These are phyloP conservation scores for Cafeteria roenbergensis DNA, from an alignment of 108 stramenopile genomes.

Conservation along the genomic window DNA sequence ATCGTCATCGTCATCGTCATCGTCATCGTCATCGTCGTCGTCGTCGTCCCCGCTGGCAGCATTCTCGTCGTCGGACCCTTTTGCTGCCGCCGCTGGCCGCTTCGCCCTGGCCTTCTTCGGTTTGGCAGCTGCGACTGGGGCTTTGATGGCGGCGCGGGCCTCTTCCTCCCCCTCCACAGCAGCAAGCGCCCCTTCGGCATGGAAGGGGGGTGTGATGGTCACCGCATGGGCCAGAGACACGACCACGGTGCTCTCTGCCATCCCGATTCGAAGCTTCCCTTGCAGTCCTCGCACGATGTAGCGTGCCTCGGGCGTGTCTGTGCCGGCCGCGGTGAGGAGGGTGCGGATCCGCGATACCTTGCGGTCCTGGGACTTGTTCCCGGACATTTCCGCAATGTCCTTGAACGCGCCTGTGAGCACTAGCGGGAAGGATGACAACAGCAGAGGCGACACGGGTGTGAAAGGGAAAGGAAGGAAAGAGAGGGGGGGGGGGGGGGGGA, in stretches of 20 bases:
- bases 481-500: too few relatives aligned
- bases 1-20: neutral
- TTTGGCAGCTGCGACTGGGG: constrained; percentile 12
- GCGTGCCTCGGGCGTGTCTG: constrained; percentile 61
- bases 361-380: constrained; percentile 65
- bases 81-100: neutral
- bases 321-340: constrained; percentile 54
- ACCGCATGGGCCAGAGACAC: constrained; percentile 79
- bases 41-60: constrained; percentile 27
- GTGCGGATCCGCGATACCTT: constrained; percentile 83
- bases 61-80: constrained; percentile 11
- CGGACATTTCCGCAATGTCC: constrained; percentile 54
- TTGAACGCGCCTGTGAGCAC: constrained; percentile 32
- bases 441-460: too few relatives aligned
- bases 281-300: constrained; percentile 94
- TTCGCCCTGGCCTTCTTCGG: constrained; percentile 14
- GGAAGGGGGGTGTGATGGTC: constrained; percentile 19
- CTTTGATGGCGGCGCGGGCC: constrained; percentile 35
- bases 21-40: constrained; percentile 17
- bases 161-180: constrained; percentile 17
- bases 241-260: constrained; percentile 83
- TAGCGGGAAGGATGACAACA: too few relatives aligned
- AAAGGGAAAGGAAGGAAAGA: too few relatives aligned
- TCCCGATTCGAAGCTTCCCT: constrained; percentile 89
- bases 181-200: neutral